Base-by-base conservation (phyloP, 108 stramenopile genomes). In the Cyclostephanos invisitatus region DNA sequence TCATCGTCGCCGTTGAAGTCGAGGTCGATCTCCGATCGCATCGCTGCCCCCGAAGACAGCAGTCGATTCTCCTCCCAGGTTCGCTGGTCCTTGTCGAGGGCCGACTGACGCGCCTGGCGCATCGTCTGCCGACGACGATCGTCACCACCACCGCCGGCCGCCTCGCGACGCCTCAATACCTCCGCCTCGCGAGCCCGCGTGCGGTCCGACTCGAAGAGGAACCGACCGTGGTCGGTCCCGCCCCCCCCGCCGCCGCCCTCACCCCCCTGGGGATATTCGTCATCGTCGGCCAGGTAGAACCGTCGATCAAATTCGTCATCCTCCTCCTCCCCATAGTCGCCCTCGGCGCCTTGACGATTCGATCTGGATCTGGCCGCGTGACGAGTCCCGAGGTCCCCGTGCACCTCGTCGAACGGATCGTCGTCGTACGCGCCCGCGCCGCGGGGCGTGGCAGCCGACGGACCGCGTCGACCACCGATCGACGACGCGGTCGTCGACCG, bases 31-130 rank as follows among this genome's bases (percentile, higher is more conserved):
- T 82, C 77, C 44, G 84, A 77, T 12, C 77, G 72, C 8, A 85
- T 62, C 36, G 96, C 96, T 2, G 96, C 96, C 15, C 97, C 97
- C 15, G 87, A 84, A 22, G 89, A 90, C 17, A 97, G 63, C 11
- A 98, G 69, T 29, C 98, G 87, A 70, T 96, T 97, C 66, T 95
- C 93, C 75, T 98, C 98, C 96, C 97, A 98, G 15, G 94, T 93
- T n/a, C 93, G 84, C 87, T 97, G 97, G 77, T 97, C 96, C 59
- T 91, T 96, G 68, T 89, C 80, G 56, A 97, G 60, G 14, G 89
- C 92, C 25, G 78, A 87, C 60, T 82, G 84, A 49, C 85, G 79
- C 14, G 92, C 87, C 71, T 83, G 67, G 48, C 74, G 61, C 9
- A 68, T 70, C 29, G 58, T 35, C 29, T 46, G 44, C 42, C 38